Percentiles rank a stretch among this genome's conserved stretches.
Conservation (phyloP, 2,329 filamentous ascomycete genomes). For the Ophiosphaerella korrae region DNA sequence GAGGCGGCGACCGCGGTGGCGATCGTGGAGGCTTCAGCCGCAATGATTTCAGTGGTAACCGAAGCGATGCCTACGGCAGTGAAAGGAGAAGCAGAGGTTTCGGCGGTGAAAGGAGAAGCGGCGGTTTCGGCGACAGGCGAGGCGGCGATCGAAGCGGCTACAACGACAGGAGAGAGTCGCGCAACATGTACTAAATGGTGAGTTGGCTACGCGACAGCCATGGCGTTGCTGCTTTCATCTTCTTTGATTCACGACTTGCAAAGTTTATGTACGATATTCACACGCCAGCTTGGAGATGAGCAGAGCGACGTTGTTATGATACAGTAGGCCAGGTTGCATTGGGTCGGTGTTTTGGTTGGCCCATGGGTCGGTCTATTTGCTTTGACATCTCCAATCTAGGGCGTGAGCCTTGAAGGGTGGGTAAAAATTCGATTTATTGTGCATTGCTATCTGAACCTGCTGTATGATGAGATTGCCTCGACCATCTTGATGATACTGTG, state of each 20-base stretch:
- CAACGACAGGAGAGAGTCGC: constrained; percentile 15
- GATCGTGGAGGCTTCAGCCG: constrained; percentile 15
- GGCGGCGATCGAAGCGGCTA: not conserved
- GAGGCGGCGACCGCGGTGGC: constrained; percentile 21
- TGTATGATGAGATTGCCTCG: no score
- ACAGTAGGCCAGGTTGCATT: constrained; percentile 3
- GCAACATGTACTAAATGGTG: constrained; percentile 8
- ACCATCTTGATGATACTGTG: no score
- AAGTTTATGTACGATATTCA: constrained; percentile 25
- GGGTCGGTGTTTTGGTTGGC: not conserved
- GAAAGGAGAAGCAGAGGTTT: constrained; percentile 10
- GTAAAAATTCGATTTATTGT: not conserved
- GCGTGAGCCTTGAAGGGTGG: not conserved
- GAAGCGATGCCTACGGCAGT: no score
- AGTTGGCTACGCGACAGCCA: not conserved
- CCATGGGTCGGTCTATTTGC: not conserved
- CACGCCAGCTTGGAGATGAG: constrained; percentile 6
- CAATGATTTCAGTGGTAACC: constrained; percentile 13
- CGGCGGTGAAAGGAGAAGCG: constrained; percentile 12
- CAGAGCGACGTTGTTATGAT: constrained; percentile 16
- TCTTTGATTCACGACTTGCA: not conserved
- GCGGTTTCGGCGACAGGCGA: constrained; percentile 10
- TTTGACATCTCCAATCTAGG: constrained; percentile 8
- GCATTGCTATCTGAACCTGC: no score
- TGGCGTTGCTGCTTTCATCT: not conserved